A percentile compares a stretch with the other conserved stretches of the same genome.
Evolutionary conservation across 2,329 filamentous ascomycete genomes (phyloP).

Genomic region (Colletotrichum sp.): DNA sequence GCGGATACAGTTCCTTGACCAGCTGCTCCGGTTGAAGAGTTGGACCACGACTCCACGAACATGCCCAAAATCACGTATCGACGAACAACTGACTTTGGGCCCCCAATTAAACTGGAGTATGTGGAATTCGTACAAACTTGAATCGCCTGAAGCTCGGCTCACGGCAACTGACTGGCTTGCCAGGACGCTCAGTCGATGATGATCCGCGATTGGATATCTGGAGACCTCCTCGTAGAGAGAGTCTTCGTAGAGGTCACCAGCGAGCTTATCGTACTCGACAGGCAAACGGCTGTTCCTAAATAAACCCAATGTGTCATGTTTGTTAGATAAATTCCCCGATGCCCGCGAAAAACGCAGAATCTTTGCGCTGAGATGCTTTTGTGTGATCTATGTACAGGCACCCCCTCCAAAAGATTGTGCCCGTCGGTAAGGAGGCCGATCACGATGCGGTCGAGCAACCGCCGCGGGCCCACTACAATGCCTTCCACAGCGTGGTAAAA

Average conservation of each 20-base stretch:
- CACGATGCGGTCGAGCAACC: neutral
- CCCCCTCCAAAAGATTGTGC: neutral
- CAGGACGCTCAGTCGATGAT: neutral
- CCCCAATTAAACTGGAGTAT: neutral
- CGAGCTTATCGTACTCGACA: neutral
- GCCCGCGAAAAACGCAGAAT: neutral
- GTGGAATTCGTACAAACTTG: neutral
- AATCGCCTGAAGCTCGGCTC: neutral
- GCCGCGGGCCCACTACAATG: neutral
- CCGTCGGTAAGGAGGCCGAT: neutral
- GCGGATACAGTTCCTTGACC: neutral
- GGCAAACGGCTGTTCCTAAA: neutral
- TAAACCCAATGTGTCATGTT: neutral
- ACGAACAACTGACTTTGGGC: neutral
- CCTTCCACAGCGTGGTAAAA: neutral
- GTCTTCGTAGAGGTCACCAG: neutral
- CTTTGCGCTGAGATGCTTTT: neutral
- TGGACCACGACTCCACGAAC: neutral
- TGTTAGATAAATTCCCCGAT: neutral
- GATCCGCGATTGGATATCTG: neutral
- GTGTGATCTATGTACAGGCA: neutral
- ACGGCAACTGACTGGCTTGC: neutral
- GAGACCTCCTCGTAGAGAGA: neutral
- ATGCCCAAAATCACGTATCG: neutral
- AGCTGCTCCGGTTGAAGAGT: neutral